Conservation (phyloP, 148 eudicot genomes). For the Rhododendron griersonianum region DNA sequence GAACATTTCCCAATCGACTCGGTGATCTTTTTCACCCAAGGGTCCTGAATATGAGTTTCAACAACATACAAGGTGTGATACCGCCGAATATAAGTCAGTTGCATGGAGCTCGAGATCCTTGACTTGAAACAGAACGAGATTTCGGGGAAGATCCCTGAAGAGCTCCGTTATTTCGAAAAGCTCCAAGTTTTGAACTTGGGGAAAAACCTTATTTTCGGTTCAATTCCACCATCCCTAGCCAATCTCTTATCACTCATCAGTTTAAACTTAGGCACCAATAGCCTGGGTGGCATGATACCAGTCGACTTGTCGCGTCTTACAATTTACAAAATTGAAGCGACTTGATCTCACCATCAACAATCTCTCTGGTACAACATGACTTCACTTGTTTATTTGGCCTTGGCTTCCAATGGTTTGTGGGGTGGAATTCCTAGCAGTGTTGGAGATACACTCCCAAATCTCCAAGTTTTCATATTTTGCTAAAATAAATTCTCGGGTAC, state of each 20-base stretch:
- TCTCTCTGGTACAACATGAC: slow-evolving; percentile 34
- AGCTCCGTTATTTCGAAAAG: slow-evolving; percentile 17
- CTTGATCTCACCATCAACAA: slow-evolving; percentile 29
- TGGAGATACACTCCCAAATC: slow-evolving; percentile 33
- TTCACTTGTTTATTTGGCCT: slow-evolving; percentile 18
- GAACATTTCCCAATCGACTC: slow-evolving; percentile 21
- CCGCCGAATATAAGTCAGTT: slow-evolving; percentile 23
- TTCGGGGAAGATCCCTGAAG: slow-evolving; percentile 22
- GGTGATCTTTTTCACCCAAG: slow-evolving; percentile 17
- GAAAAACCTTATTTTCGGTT: slow-evolving; percentile 13
- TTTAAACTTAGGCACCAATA: slow-evolving; percentile 30
- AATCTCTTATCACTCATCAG: slow-evolving; percentile 21
- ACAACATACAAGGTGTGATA: slow-evolving; percentile 23
- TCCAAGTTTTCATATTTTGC: slow-evolving; percentile 25
- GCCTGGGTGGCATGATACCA: slow-evolving; percentile 25
- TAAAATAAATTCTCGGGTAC: slow-evolving; percentile 31
- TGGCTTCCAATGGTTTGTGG: slow-evolving; percentile 32
- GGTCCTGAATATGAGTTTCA: slow-evolving; percentile 28
- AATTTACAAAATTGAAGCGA: slow-evolving; percentile 16
- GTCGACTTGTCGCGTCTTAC: slow-evolving; percentile 18
- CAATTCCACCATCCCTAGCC: slow-evolving; percentile 25
- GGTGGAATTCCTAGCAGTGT: slow-evolving; percentile 29
- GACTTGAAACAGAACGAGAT: slow-evolving; percentile 27
- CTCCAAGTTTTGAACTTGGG: slow-evolving; percentile 28
- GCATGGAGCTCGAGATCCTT: slow-evolving; percentile 14